A percentile compares a stretch with the other conserved stretches of the same genome.
Conservation (phyloP, 345 rosid species). For the Salix brachista region DNA sequence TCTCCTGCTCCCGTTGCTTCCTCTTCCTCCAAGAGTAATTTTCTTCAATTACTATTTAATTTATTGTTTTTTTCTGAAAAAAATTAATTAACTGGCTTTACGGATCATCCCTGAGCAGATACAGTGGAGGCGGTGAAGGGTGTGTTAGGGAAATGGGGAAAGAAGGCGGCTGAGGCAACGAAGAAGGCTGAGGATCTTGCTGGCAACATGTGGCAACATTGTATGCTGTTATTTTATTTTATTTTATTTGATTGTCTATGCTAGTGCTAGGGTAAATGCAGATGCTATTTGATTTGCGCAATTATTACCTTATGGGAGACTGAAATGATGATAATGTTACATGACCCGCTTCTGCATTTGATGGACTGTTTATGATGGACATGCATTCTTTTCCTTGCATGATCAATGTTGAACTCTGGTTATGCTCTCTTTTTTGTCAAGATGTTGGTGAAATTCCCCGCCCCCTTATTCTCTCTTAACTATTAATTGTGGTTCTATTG, state of each 20-base stretch:
- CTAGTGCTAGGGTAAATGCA: not conserved
- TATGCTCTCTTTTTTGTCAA: not conserved
- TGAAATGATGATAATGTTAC: not conserved
- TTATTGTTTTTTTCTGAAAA: not conserved
- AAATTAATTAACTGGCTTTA: not conserved
- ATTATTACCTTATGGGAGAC: not conserved
- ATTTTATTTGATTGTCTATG: not conserved
- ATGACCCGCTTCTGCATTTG: not conserved
- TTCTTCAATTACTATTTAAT: not conserved
- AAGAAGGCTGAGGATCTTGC: conserved; percentile 94
- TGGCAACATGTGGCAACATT: conserved; percentile 84
- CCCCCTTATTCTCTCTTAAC: not conserved
- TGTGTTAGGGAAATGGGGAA: conserved; percentile 80
- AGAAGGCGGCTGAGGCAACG: conserved; percentile 84
- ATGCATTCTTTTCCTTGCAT: not conserved
- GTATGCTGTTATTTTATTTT: conserved; percentile 28
- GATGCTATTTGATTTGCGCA: not conserved
- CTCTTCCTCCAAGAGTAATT: conserved; percentile 56
- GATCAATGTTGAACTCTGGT: not conserved
- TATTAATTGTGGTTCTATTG: not conserved
- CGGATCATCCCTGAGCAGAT: conserved; percentile 33
- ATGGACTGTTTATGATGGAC: not conserved
- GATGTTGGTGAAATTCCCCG: not conserved
- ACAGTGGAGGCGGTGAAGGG: conserved; percentile 80
- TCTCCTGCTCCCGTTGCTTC: conserved; percentile 43